phyloP scores from a whole-genome alignment of 352 stramenopile genomes.

The Blastocystis sp. region DNA sequence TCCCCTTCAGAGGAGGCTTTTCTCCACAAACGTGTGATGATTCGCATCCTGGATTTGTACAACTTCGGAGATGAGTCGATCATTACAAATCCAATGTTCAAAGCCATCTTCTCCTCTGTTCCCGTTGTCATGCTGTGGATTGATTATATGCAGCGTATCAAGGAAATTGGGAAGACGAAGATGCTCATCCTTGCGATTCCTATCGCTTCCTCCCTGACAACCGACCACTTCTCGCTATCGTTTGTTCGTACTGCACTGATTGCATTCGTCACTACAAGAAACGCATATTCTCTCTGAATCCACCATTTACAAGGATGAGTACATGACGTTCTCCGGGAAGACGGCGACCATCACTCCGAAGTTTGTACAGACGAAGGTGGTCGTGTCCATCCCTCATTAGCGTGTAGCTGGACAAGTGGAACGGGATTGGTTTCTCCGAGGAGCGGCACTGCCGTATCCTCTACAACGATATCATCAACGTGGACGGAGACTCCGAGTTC shows the following conservation, averaged over 20 bases:
- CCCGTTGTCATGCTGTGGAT: not conserved
- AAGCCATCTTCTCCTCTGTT: slow-evolving; percentile 21
- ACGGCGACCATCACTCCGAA: slow-evolving; percentile 5
- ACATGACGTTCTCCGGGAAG: slow-evolving; percentile 61
- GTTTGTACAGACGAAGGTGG: slow-evolving; percentile 41
- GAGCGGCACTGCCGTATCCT: slow-evolving; percentile 52
- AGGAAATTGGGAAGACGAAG: slow-evolving; percentile 1
- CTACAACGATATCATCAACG: slow-evolving; percentile 38
- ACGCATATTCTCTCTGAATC: slow-evolving; percentile 27
- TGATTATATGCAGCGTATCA: slow-evolving; percentile 30
- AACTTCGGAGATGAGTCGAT: slow-evolving; percentile 59
- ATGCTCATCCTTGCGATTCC: slow-evolving; percentile 40
- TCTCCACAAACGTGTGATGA: slow-evolving; percentile 11
- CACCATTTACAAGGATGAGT: slow-evolving; percentile 51
- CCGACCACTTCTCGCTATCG: slow-evolving; percentile 9
- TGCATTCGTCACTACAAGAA: not conserved
- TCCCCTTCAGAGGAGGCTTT: not conserved
- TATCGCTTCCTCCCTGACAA: not conserved
- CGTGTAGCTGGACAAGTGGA: slow-evolving; percentile 48
- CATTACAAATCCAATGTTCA: slow-evolving; percentile 54
- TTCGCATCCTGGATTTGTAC: slow-evolving; percentile 60
- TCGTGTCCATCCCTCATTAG: not conserved
- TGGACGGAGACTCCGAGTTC: slow-evolving; percentile 37
- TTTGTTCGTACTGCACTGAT: slow-evolving; percentile 14
- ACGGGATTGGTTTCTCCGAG: slow-evolving; percentile 40